phyloP scores from a whole-genome alignment of 805 yeast genomes.

The Kodamaea kaohsiungensis region DNA sequence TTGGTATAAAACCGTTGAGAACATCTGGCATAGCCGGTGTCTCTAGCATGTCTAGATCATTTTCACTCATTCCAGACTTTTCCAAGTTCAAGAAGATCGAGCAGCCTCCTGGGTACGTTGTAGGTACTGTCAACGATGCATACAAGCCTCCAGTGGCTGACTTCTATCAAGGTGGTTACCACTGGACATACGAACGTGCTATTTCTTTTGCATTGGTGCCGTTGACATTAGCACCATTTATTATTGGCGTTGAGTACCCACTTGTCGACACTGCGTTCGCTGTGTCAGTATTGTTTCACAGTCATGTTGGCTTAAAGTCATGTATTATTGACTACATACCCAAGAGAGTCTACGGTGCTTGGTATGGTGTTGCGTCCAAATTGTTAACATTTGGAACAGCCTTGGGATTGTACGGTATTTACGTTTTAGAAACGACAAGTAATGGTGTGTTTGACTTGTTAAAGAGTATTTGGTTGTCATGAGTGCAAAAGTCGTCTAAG shows the following conservation, averaged over 20 bases:
- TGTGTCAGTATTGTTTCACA: slow-evolving; percentile 68
- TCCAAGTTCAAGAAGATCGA: slow-evolving; percentile 55
- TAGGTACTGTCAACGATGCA: slow-evolving; percentile 94
- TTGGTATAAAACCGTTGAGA: neutral
- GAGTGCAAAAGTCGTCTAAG: neutral
- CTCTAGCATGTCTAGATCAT: slow-evolving; percentile 9
- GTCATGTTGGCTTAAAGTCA: slow-evolving; percentile 82
- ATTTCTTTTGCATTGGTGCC: slow-evolving; percentile 76
- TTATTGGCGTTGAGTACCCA: slow-evolving; percentile 71
- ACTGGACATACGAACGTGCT: slow-evolving; percentile 88
- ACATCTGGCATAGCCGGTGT: neutral
- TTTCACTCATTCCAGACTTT: slow-evolving; percentile 43
- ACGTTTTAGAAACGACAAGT: slow-evolving; percentile 75
- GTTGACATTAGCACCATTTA: slow-evolving; percentile 70
- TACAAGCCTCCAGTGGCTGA: slow-evolving; percentile 62
- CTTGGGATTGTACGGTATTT: slow-evolving; percentile 75
- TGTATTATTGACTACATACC: slow-evolving; percentile 95
- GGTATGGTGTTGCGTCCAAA: slow-evolving; percentile 68
- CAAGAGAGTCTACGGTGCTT: slow-evolving; percentile 74
- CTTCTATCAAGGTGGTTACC: slow-evolving; percentile 78
- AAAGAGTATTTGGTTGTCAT: slow-evolving; percentile 56
- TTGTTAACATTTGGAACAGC: slow-evolving; percentile 72
- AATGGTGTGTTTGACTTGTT: slow-evolving; percentile 75
- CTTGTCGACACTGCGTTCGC: slow-evolving; percentile 72
- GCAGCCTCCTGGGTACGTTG: slow-evolving; percentile 87